These are phyloP conservation scores for Filosporella fistucella DNA, from an alignment of 495 filamentous ascomycete species.

Conservation along the genomic window DNA sequence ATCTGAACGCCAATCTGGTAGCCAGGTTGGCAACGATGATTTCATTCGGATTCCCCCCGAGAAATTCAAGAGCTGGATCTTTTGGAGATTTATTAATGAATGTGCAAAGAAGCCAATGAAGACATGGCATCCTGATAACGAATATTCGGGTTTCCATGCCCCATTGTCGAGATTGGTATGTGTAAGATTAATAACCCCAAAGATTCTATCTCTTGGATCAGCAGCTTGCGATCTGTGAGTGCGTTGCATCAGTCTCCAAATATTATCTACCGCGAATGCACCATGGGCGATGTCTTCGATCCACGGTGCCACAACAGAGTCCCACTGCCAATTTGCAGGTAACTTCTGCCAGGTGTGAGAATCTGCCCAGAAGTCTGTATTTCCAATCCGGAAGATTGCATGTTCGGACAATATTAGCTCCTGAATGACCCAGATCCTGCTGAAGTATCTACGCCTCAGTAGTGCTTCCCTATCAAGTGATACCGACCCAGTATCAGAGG, in stretches of 20 bases:
- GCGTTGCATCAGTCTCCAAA: neutral
- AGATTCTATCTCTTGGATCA: conserved; percentile 23
- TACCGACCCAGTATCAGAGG: neutral
- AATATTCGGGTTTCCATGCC: conserved; percentile 22
- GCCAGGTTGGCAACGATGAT: no score
- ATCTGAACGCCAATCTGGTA: no score
- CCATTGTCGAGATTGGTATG: neutral
- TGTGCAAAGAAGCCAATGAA: conserved; percentile 24
- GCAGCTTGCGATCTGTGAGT: conserved; percentile 11
- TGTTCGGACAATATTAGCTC: conserved; percentile 20
- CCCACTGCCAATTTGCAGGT: neutral
- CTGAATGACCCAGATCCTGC: conserved; percentile 27
- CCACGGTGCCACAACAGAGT: neutral
- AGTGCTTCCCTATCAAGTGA: neutral
- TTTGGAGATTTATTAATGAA: conserved; percentile 14
- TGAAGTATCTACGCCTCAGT: conserved; percentile 23
- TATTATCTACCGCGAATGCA: neutral
- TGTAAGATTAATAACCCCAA: conserved; percentile 19
- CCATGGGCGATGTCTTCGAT: neutral
- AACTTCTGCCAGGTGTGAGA: neutral
- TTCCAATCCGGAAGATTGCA: conserved; percentile 18
- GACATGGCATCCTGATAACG: conserved; percentile 17
- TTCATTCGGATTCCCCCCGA: no score
- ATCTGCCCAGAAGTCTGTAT: conserved; percentile 16
- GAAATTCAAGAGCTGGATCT: no score